These are phyloP conservation scores for Rhizophagus sp. DNA, from an alignment of 192 early-diverging fungal genomes.

Conservation along the genomic window DNA sequence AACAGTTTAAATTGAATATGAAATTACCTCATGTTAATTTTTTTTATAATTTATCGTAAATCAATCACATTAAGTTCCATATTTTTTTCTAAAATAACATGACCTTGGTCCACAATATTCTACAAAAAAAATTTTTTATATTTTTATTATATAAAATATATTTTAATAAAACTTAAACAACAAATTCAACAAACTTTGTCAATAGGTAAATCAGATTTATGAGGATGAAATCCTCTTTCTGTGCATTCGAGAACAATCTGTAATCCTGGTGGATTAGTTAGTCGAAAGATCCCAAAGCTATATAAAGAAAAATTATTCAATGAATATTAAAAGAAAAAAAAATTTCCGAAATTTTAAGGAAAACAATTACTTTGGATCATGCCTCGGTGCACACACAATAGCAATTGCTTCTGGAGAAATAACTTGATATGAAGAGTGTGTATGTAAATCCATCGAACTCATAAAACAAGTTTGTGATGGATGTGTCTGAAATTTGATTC, in stretches of 20 bases:
- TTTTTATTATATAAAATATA: background rate
- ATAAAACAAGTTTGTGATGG: conserved; percentile 95
- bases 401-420: conserved; percentile 93
- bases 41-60: background rate
- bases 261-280: conserved; percentile 87
- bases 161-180: background rate
- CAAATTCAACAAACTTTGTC: conserved; percentile 46
- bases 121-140: background rate
- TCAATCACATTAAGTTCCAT: conserved; percentile 5
- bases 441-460: conserved; percentile 91
- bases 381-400: conserved; percentile 80
- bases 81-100: background rate
- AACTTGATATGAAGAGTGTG: conserved; percentile 87
- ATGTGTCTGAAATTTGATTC: conserved; percentile 59
- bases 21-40: too few relatives aligned
- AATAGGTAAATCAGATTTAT: conserved; percentile 58
- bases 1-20: too few relatives aligned
- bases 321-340: background rate
- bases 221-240: conserved; percentile 80
- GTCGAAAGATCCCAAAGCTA: conserved; percentile 79
- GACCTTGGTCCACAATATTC: background rate
- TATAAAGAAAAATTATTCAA: background rate
- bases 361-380: conserved; percentile 58
- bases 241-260: conserved; percentile 73
- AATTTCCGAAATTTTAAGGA: background rate